A percentile compares a stretch with the other conserved stretches of the same genome.
phyloP scores from a whole-genome alignment of 1,139 yeast genomes.

The Tardiomyces depauwii region DNA sequence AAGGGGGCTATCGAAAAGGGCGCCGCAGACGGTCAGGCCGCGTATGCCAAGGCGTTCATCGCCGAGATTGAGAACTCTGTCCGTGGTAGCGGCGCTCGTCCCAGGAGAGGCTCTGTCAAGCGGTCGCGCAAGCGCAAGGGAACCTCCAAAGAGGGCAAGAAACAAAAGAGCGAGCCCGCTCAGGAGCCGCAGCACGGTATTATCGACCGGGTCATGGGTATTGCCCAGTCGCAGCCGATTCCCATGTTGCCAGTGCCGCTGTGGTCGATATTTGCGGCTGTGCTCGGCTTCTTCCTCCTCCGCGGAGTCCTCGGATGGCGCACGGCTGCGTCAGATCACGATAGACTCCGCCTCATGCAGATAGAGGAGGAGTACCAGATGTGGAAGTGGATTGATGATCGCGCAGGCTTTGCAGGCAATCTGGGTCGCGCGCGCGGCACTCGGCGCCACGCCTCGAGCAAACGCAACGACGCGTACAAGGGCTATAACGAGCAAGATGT shows the following conservation, averaged over 20 bases:
- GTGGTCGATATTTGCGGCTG: constrained; percentile 3
- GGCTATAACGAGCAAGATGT: neutral
- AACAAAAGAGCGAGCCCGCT: constrained; percentile 9
- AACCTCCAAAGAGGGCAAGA: constrained; percentile 16
- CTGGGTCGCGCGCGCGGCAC: neutral
- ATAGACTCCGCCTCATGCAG: constrained; percentile 3
- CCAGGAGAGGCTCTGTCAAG: neutral
- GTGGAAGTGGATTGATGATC: constrained; percentile 74
- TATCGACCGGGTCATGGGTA: constrained; percentile 7
- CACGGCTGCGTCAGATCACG: constrained; percentile 10
- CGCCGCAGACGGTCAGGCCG: constrained; percentile 80
- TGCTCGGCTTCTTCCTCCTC: constrained; percentile 6
- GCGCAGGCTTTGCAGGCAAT: constrained; percentile 24
- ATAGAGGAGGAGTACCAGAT: constrained; percentile 49
- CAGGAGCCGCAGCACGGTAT: constrained; percentile 15
- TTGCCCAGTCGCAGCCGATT: constrained; percentile 7
- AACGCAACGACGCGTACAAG: constrained; percentile 37
- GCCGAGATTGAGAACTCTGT: constrained; percentile 46
- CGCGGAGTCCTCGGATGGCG: constrained; percentile 12
- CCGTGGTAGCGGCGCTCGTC: constrained; percentile 17
- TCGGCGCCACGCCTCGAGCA: constrained; percentile 7
- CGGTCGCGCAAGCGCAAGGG: constrained; percentile 4
- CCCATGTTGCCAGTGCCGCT: constrained; percentile 9
- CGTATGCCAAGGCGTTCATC: constrained; percentile 47
- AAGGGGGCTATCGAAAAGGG: constrained; percentile 74